phyloP scores from a whole-genome alignment of 208 protist species.

The Wallacemonas sp. region DNA sequence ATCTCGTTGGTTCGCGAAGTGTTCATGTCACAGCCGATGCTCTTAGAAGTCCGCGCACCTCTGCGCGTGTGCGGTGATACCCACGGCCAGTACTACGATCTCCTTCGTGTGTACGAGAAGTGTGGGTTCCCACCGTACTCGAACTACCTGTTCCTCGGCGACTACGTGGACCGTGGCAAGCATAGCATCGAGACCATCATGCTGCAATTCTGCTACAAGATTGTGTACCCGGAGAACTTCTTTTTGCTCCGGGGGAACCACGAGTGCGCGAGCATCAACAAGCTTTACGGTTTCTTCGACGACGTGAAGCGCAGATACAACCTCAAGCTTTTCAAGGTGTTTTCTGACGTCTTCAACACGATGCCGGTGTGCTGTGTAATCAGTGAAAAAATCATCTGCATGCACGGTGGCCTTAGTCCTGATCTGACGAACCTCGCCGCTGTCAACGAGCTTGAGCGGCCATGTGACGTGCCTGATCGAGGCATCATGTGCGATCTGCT shows the following conservation, averaged over 20 bases:
- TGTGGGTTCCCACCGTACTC: constrained; percentile 96
- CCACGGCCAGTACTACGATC: constrained; percentile 98
- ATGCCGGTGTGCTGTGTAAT: constrained; percentile 97
- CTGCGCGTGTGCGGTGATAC: constrained; percentile 90
- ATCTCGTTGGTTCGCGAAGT: constrained; percentile 34
- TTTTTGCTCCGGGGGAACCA: constrained; percentile 98
- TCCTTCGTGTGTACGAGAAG: constrained; percentile 98
- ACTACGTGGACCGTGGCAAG: constrained; percentile 98
- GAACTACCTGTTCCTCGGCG: constrained; percentile 98
- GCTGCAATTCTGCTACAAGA: constrained; percentile 93
- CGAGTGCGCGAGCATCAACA: constrained; percentile 97
- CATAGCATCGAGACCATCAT: constrained; percentile 93
- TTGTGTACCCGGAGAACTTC: constrained; percentile 97
- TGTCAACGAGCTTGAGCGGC: constrained; percentile 90
- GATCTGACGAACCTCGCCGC: constrained; percentile 92
- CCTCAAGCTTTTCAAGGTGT: constrained; percentile 97
- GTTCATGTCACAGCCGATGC: constrained; percentile 46
- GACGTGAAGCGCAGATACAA: constrained; percentile 96
- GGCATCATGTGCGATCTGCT: constrained; percentile 98
- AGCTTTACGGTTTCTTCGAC: constrained; percentile 99
- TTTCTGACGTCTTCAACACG: constrained; percentile 98
- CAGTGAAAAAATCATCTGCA: constrained; percentile 99
- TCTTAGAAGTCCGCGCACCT: constrained; percentile 50
- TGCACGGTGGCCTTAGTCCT: constrained; percentile 96
- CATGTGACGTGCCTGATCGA: constrained; percentile 96